Percentiles rank a stretch among this genome's conserved stretches.
Evolutionary conservation across 306 rosid genomes (phyloP).

Genomic region (Fragaria ananassa): DNA sequence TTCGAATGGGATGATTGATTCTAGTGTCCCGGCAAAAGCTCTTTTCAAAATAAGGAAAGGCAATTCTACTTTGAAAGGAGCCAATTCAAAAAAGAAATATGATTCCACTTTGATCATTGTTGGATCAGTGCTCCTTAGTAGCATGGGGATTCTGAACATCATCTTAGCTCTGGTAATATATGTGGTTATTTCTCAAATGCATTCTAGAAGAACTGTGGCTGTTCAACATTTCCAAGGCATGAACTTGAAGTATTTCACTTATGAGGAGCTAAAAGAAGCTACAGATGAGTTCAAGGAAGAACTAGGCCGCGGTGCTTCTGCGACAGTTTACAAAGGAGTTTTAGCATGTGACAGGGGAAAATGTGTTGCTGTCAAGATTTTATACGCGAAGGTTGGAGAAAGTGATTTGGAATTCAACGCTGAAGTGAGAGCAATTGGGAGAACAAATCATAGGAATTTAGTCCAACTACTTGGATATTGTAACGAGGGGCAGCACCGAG

Average conservation of each 20-base stretch:
- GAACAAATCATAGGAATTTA: constrained; percentile 36
- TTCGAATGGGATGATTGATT: constrained; percentile 13
- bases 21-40: neutral
- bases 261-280: constrained; percentile 13
- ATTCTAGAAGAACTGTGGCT: neutral
- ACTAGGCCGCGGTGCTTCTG: constrained; percentile 29
- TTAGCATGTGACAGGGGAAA: neutral
- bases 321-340: constrained; percentile 35
- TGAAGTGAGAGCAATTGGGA: constrained; percentile 28
- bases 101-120: constrained; percentile 19
- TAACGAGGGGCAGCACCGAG: constrained; percentile 15
- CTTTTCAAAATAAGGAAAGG: constrained; percentile 14
- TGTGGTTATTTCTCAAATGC: neutral
- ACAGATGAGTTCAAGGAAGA: constrained; percentile 33
- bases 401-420: constrained; percentile 38
- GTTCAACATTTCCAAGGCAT: neutral
- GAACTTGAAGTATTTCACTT: constrained; percentile 21
- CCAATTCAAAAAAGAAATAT: neutral
- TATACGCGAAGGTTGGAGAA: constrained; percentile 25
- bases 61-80: neutral
- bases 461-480: constrained; percentile 20
- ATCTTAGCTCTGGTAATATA: neutral
- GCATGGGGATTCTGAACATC: constrained; percentile 19
- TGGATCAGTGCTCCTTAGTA: constrained; percentile 24
- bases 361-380: constrained; percentile 42